These are phyloP conservation scores for Alternaria sp. DNA, from an alignment of 2,329 filamentous ascomycete species.

Conservation along the genomic window DNA sequence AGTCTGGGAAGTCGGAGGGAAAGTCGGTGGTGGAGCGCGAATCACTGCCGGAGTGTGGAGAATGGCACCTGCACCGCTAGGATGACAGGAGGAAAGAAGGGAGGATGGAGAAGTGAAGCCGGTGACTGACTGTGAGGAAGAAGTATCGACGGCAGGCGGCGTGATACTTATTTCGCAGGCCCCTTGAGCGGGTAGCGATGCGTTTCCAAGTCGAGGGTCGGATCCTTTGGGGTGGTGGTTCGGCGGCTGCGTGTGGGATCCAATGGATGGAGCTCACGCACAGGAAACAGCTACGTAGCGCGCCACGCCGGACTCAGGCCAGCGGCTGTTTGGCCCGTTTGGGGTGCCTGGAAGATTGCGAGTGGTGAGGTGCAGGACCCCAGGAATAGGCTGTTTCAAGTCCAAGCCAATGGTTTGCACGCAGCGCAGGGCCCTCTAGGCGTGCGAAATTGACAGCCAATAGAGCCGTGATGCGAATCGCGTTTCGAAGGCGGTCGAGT, in stretches of 20 bases:
- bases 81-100: conserved; percentile 32
- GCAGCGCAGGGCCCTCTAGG: conserved; percentile 29
- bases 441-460: conserved; percentile 42
- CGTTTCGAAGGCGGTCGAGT: conserved; percentile 40
- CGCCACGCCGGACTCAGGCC: conserved; percentile 35
- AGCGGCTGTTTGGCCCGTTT: conserved; percentile 45
- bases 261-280: conserved; percentile 34
- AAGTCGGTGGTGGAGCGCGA: conserved; percentile 23
- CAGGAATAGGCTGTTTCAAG: conserved; percentile 49
- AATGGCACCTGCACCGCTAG: conserved; percentile 37
- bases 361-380: conserved; percentile 33
- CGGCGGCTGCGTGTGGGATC: conserved; percentile 33
- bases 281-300: conserved; percentile 33
- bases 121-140: conserved; percentile 38
- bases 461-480: conserved; percentile 28
- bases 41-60: conserved; percentile 37
- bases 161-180: conserved; percentile 40
- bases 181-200: conserved; percentile 22
- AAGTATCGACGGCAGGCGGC: conserved; percentile 33
- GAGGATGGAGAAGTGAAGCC: conserved; percentile 33
- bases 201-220: conserved; percentile 24
- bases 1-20: conserved; percentile 28
- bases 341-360: conserved; percentile 33
- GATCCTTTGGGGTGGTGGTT: conserved; percentile 32
- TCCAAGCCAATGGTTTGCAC: conserved; percentile 37